These are phyloP conservation scores for Colletotrichum sojae DNA, from an alignment of 2,329 filamentous ascomycete genomes.

Conservation along the genomic window DNA sequence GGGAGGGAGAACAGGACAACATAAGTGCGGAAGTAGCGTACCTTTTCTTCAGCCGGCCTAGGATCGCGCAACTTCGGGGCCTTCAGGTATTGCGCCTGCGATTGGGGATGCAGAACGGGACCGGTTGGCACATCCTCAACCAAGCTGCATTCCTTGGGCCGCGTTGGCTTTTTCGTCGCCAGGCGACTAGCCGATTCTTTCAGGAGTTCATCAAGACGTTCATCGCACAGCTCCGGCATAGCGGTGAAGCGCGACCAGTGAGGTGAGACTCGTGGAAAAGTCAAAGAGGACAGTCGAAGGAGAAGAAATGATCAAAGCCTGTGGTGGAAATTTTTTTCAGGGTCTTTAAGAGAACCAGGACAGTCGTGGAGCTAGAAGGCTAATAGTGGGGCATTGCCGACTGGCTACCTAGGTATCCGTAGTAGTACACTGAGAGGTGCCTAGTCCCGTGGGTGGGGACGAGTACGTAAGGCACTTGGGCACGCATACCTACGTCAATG, in stretches of 20 bases:
- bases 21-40: constrained; percentile 5
- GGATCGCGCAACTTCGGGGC: constrained; percentile 35
- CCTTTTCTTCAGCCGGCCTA: constrained; percentile 32
- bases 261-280: background rate
- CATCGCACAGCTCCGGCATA: constrained; percentile 42
- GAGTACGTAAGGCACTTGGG: no score
- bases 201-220: constrained; percentile 38
- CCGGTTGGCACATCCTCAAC: constrained; percentile 24
- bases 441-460: no score
- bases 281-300: background rate
- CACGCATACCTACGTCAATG: no score
- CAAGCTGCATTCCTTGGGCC: constrained; percentile 32
- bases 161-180: constrained; percentile 24
- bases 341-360: background rate
- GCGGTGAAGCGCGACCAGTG: constrained; percentile 30
- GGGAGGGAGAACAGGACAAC: constrained; percentile 26
- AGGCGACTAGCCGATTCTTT: constrained; percentile 40
- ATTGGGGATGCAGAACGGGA: constrained; percentile 9
- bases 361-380: no score
- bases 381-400: no score
- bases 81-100: constrained; percentile 24
- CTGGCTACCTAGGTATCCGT: no score
- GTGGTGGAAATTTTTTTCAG: constrained; percentile 7
- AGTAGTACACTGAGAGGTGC: no score
- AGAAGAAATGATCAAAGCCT: background rate